Evolutionary conservation across 140 eudicot genomes (phyloP).

Genomic region (Oenanthe javanica): DNA sequence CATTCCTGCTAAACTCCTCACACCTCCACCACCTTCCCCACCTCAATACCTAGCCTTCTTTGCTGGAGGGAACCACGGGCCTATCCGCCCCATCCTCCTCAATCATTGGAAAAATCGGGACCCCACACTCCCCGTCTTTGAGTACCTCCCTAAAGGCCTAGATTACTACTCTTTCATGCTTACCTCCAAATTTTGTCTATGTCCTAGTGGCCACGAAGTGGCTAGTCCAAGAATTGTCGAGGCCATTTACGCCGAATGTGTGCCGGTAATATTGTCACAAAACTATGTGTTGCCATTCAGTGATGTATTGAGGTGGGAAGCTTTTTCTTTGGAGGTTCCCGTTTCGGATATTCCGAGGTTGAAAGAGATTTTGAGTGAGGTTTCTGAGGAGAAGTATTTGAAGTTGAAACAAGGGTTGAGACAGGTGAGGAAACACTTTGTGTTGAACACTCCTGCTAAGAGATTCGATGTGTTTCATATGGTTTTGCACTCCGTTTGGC

Average conservation of each 20-base stretch:
- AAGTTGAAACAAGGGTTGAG: constrained; percentile 57
- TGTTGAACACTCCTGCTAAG: constrained; percentile 53
- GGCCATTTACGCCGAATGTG: constrained; percentile 68
- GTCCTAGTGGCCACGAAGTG: constrained; percentile 93
- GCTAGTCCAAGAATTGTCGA: constrained; percentile 95
- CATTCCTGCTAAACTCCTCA: constrained; percentile 35
- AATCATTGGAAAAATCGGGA: constrained; percentile 57
- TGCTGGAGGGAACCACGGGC: constrained; percentile 86
- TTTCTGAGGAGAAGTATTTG: constrained; percentile 43
- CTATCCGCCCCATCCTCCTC: constrained; percentile 61
- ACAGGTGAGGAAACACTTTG: constrained; percentile 65
- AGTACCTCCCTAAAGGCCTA: constrained; percentile 51
- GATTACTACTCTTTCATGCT: constrained; percentile 52
- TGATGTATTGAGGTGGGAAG: constrained; percentile 82
- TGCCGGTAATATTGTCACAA: constrained; percentile 66
- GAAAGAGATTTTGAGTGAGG: constrained; percentile 43
- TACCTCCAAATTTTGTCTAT: constrained; percentile 59
- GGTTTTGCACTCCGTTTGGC: constrained; percentile 92
- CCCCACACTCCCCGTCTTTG: constrained; percentile 44
- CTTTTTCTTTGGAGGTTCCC: constrained; percentile 49
- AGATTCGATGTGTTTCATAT: constrained; percentile 81
- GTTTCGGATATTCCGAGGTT: constrained; percentile 46
- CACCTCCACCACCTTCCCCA: constrained; percentile 41
- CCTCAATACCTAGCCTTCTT: constrained; percentile 67
- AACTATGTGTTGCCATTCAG: constrained; percentile 74